Base-by-base conservation (phyloP, 208 protist genomes). In the Leishmania martiniquensis region DNA sequence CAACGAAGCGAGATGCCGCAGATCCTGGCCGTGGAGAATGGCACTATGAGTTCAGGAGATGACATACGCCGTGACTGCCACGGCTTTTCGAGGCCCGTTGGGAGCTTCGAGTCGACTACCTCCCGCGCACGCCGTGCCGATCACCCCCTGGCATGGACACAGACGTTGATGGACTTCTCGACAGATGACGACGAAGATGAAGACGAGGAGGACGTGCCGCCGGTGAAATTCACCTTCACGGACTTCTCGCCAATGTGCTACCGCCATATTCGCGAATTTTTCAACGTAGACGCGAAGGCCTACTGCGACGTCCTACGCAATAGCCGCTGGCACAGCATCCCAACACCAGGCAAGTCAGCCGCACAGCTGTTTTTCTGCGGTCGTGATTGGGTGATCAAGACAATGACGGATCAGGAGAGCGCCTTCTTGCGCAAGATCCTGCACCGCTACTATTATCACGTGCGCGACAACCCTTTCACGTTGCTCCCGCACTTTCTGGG, bases 181-280 rank as follows among this genome's bases (percentile, higher is more conserved):
- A 72, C 65, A 34, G 79, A 83, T 25, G 79, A 83, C 59, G 80
- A 75, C 15, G 87, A 89, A 54, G 80, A 89, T 49, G 84, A 87
- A 1, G 79, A 91, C 39, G 90, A 92, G 60, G 76, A 84, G 15
- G 91, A 88, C 10, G 73, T 74, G 37, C 80, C 87, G 54, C 83
- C 73, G 1, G 85, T 89, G 15, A 76, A 84, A 37, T 96, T 97
- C 68, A 90, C 79, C 49, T 96, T 97, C 77, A 95, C 88, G 13
- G 93, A 97, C 72, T 98, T 95, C 81, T 93, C 91, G n/a, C 96
- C 96, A 9, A 96, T 97, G 94, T 96, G 91, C 86, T 98, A 97
- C 79, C 87, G 87, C 47, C 91, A 97, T 73, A 91, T 98, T 39
- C 91, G 95, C 12, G 92, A 94, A 72, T 97, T 97, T 59, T 94